Conservation (phyloP, 768 basidiomycete species). For the Podaxis rugospora region DNA sequence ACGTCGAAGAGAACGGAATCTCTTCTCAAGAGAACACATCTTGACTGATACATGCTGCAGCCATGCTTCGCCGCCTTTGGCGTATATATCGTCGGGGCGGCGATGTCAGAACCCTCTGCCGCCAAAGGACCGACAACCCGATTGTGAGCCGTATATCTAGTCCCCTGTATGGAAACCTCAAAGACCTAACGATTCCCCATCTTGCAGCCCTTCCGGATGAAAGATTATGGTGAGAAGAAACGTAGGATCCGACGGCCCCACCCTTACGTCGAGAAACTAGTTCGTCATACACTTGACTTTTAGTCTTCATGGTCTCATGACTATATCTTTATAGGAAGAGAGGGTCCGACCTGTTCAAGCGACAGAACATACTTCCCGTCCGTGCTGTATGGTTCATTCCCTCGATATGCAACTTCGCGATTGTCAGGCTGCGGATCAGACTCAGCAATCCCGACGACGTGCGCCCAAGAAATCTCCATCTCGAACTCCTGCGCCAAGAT, state of each 20-base stretch:
- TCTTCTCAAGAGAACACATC: background rate
- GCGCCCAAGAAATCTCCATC: background rate
- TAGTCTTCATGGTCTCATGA: background rate
- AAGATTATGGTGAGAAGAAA: background rate
- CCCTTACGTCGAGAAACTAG: background rate
- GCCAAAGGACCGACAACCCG: background rate
- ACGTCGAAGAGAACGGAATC: background rate
- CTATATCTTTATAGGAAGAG: background rate
- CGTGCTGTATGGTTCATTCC: background rate
- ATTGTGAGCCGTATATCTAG: constrained; percentile 1
- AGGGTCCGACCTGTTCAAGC: background rate
- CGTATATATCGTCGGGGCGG: constrained; percentile 3
- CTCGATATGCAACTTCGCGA: background rate
- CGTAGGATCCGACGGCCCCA: background rate
- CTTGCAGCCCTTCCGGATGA: background rate
- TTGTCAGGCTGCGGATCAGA: background rate
- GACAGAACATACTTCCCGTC: background rate
- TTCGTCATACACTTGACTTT: background rate
- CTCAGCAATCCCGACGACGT: background rate
- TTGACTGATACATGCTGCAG: background rate
- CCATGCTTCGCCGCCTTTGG: background rate
- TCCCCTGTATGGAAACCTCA: background rate
- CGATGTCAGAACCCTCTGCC: background rate
- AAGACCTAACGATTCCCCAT: background rate
- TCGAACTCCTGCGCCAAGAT: background rate